Percentiles rank a stretch among this genome's conserved stretches.
Evolutionary conservation across 2,329 filamentous ascomycete species (phyloP).

Genomic region (Grosmannia huntii): DNA sequence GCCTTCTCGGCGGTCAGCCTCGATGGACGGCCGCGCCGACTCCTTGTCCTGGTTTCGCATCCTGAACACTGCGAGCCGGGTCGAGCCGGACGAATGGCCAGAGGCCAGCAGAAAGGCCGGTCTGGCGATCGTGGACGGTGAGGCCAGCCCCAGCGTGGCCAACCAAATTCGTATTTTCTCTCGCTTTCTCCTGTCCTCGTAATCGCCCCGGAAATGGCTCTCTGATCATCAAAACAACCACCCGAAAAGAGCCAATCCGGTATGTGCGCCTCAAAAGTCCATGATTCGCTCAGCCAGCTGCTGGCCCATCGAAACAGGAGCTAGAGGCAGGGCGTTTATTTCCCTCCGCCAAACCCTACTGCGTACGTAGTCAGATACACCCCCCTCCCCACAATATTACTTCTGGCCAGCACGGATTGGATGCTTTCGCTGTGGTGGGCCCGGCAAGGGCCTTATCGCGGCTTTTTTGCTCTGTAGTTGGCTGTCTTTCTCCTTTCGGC

Average conservation of each 20-base stretch:
- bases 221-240: background rate
- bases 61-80: no score
- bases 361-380: background rate
- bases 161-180: background rate
- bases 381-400: slow-evolving; percentile 1
- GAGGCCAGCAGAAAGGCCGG: background rate
- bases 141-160: background rate
- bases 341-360: background rate
- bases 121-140: background rate
- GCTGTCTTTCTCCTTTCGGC: background rate
- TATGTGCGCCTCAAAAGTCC: background rate
- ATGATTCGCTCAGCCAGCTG: background rate
- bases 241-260: background rate
- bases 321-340: background rate
- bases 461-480: background rate
- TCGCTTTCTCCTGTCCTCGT: background rate
- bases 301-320: background rate
- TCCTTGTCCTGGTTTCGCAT: background rate
- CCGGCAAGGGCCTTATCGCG: background rate
- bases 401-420: slow-evolving; percentile 2
- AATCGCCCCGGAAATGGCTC: background rate
- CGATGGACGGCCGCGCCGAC: background rate
- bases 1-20: background rate
- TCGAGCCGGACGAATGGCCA: background rate
- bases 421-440: background rate